Evolutionary conservation across 2,329 filamentous ascomycete species (phyloP).

Genomic region (Cladophialophora carrionii): DNA sequence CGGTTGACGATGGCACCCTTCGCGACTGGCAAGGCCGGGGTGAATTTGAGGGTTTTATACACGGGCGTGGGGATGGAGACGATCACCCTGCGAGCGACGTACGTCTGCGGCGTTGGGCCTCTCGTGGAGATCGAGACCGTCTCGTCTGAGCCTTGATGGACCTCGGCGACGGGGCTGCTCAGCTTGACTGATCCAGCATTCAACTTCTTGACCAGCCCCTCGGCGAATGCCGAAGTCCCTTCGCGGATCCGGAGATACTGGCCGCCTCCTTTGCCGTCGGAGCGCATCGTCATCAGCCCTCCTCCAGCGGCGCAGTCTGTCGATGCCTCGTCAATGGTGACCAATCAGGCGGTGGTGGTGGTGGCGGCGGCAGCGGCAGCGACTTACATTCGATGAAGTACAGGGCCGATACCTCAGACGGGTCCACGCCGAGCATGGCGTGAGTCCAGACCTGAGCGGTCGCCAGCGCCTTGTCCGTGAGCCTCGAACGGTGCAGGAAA

Average conservation of each 20-base stretch:
- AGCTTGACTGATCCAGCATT: conserved; percentile 40
- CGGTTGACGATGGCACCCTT: conserved; percentile 48
- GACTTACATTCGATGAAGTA: conserved; percentile 56
- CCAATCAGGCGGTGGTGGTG: neutral
- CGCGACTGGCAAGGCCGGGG: conserved; percentile 50
- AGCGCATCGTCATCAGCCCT: conserved; percentile 58
- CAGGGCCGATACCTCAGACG: conserved; percentile 55
- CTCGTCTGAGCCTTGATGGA: conserved; percentile 40
- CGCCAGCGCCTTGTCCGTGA: conserved; percentile 33
- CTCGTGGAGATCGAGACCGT: conserved; percentile 33
- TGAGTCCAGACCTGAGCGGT: conserved; percentile 46
- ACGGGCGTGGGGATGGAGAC: conserved; percentile 55
- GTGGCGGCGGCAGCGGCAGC: no score
- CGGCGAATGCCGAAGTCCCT: conserved; percentile 52
- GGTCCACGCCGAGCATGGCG: conserved; percentile 57
- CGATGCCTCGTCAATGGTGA: neutral
- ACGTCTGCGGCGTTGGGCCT: conserved; percentile 31
- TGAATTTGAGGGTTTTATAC: conserved; percentile 53
- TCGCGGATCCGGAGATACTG: conserved; percentile 57
- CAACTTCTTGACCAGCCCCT: conserved; percentile 46
- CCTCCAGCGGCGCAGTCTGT: conserved; percentile 55
- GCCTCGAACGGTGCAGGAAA: conserved; percentile 43
- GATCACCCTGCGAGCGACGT: conserved; percentile 53
- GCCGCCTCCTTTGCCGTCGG: conserved; percentile 57
- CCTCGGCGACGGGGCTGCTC: conserved; percentile 40